Conservation (phyloP, 2,329 filamentous ascomycete genomes). For the Fusarium abutilonis region DNA sequence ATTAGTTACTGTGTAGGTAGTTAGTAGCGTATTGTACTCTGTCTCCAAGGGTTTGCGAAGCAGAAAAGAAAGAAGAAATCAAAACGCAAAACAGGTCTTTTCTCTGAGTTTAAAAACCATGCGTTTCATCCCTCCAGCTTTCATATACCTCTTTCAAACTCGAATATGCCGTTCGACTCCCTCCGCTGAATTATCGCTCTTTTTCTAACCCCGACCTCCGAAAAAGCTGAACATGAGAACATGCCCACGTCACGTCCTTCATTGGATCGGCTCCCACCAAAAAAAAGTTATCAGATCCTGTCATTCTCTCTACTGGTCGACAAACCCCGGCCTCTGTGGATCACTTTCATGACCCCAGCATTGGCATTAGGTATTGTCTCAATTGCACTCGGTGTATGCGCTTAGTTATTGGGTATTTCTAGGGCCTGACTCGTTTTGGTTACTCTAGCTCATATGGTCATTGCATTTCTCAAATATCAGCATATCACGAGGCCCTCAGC, state of each 20-base stretch:
- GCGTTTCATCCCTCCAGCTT: neutral
- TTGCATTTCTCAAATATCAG: neutral
- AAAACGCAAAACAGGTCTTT: neutral
- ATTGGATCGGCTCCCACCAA: slow-evolving; percentile 19
- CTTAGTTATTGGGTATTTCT: neutral
- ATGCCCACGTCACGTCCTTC: slow-evolving; percentile 10
- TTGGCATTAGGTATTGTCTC: neutral
- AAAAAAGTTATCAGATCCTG: slow-evolving; percentile 30
- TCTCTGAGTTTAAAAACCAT: neutral
- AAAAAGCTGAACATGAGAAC: slow-evolving; percentile 8
- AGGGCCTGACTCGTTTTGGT: neutral
- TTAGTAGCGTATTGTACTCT: no score
- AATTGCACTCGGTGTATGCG: neutral
- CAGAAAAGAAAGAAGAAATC: neutral
- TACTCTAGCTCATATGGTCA: neutral
- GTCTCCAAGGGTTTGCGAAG: neutral
- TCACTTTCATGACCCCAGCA: neutral
- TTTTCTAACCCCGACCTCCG: slow-evolving; percentile 34
- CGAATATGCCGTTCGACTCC: slow-evolving; percentile 22
- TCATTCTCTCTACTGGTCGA: neutral
- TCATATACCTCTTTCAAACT: slow-evolving; percentile 9
- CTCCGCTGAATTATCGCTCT: slow-evolving; percentile 29
- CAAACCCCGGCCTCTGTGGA: slow-evolving; percentile 15
- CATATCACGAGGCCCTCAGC: neutral
- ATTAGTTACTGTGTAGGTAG: no score